Evolutionary conservation across 2,329 filamentous ascomycete species (phyloP).

Genomic region (Aspergillus latus): DNA sequence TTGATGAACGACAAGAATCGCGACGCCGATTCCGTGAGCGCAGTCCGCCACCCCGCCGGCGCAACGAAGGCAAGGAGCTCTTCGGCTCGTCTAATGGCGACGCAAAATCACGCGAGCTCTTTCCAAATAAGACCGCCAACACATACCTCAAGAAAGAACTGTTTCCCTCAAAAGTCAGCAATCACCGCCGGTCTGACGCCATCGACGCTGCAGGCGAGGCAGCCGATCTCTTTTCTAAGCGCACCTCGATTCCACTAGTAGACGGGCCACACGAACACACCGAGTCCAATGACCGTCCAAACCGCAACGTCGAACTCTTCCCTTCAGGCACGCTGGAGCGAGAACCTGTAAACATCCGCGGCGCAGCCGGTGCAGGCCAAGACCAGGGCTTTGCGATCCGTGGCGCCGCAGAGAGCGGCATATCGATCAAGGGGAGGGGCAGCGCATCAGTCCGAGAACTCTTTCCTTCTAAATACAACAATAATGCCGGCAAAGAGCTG

Average conservation of each 20-base stretch:
- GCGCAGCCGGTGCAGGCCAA: slow-evolving; percentile 1
- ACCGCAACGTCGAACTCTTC: slow-evolving; percentile 41
- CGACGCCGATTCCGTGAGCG: slow-evolving; percentile 45
- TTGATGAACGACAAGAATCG: slow-evolving; percentile 39
- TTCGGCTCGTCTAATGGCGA: slow-evolving; percentile 46
- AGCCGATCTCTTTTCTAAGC: slow-evolving; percentile 51
- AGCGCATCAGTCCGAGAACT: slow-evolving; percentile 62
- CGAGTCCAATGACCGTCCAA: slow-evolving; percentile 20
- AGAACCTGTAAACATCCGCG: slow-evolving; percentile 7
- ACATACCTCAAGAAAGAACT: slow-evolving; percentile 57
- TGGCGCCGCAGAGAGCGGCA: slow-evolving; percentile 42
- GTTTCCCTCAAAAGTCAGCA: slow-evolving; percentile 53
- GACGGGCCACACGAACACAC: slow-evolving; percentile 42
- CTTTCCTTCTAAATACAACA: slow-evolving; percentile 61
- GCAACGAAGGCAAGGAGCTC: slow-evolving; percentile 55
- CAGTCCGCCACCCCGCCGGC: slow-evolving; percentile 37
- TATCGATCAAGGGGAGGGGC: slow-evolving; percentile 71
- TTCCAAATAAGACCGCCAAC: slow-evolving; percentile 43
- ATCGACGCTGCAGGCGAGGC: slow-evolving; percentile 58
- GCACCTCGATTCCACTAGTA: slow-evolving; percentile 52
- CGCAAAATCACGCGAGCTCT: slow-evolving; percentile 48
- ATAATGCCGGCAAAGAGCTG: slow-evolving; percentile 67
- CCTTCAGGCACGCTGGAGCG: slow-evolving; percentile 22
- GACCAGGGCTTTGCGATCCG: slow-evolving; percentile 6
- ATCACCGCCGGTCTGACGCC: slow-evolving; percentile 51